Base-by-base conservation (phyloP, 139 green algal genomes). In the Picochlorum sp. region DNA sequence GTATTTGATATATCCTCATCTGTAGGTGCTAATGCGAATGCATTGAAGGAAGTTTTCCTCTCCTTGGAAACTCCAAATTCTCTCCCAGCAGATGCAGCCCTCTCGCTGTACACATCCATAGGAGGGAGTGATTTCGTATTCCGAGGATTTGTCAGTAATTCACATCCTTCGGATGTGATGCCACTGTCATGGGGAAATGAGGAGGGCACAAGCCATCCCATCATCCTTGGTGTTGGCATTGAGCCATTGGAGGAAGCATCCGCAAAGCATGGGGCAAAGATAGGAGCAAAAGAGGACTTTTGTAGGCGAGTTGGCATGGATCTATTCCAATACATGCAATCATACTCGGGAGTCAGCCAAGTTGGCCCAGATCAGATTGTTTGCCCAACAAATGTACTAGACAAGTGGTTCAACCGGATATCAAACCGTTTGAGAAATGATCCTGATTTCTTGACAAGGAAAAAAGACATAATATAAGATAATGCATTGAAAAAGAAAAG, bases 211-310 rank as follows among this genome's bases (percentile, higher is more conserved):
- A 9, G 7, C 26, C 62, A 23, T n/a, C 41, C 15, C 24, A 38
- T 47, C 20, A 6, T 51, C 2, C 62, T 73, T 51, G 66, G 66
- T 11, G 38, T 73, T 10, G 59, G 37, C 6, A 16, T 66, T 13
- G 66, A 73, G 37, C n/a, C 38, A 3, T 44, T 73, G 56, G 57
- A 57, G 15, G 71, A 84, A 34, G 38, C 77, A 15, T 28, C 47
- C 9, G 44, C 50, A 4, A 79, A 78, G 49, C 74, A 83, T 56
- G 61, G 67, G 49, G 49, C 32, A 32, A 67, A 75, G 30, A 41
- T 85, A 23, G 82, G 71, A 1, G 72, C 69, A 28, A 84, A 83
- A 52, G 50, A 78, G 38, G 68, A 82, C 15, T 87, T 84, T 65
- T 80, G 70, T 5, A 76, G 79, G 58, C 54, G 74, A 7, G 81